phyloP scores from a whole-genome alignment of 805 yeast species.

The Schizosaccharomyces octosporus region DNA sequence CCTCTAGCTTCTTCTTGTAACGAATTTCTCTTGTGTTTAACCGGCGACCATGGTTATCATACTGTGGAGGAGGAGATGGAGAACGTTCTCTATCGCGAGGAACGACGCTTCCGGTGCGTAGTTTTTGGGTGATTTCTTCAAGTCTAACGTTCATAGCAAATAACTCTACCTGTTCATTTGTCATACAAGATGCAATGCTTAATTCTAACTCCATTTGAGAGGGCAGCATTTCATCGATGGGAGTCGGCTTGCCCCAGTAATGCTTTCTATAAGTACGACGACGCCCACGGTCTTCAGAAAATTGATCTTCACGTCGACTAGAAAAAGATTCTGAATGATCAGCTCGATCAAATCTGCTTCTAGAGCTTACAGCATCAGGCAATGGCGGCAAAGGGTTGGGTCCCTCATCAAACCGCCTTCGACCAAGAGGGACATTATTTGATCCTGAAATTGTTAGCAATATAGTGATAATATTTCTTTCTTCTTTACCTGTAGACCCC shows the following conservation, averaged over 20 bases:
- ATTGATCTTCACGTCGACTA: not conserved
- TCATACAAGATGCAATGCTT: conserved; percentile 12
- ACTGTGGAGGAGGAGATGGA: conserved; percentile 81
- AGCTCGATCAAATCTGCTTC: not conserved
- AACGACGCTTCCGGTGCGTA: conserved; percentile 27
- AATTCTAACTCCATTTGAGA: not conserved
- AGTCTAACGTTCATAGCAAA: conserved; percentile 38
- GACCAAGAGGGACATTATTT: not conserved
- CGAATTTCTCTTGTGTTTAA: conserved; percentile 61
- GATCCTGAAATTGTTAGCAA: not conserved
- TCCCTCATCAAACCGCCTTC: not conserved
- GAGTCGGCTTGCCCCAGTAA: not conserved
- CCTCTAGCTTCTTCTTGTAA: conserved; percentile 34
- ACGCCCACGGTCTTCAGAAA: not conserved
- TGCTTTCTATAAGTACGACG: not conserved
- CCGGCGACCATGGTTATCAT: conserved; percentile 63
- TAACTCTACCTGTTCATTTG: conserved; percentile 62
- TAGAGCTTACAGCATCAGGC: not conserved
- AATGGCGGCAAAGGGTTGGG: not conserved
- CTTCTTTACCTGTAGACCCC: not conserved
- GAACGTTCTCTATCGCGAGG: conserved; percentile 27
- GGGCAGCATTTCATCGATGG: not conserved
- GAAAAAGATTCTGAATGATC: not conserved
- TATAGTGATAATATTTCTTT: not conserved
- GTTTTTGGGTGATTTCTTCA: conserved; percentile 46